Evolutionary conservation across 1,284 basidiomycete species (phyloP).

Genomic region (Athelia psychrophila): DNA sequence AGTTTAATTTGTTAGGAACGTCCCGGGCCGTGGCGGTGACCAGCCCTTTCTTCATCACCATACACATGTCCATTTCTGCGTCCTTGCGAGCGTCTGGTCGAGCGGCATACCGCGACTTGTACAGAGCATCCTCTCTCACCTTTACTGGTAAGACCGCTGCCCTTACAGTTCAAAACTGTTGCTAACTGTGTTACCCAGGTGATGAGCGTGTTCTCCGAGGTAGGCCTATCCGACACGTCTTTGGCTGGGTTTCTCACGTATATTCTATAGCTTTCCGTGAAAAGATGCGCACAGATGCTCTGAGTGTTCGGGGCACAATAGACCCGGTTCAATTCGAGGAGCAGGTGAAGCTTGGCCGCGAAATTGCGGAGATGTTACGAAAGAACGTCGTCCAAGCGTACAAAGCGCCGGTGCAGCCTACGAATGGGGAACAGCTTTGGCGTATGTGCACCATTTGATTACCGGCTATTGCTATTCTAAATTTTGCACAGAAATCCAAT

Average conservation of each 20-base stretch:
- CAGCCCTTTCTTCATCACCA: no score
- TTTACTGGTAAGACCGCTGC: constrained; percentile 51
- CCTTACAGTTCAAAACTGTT: background rate
- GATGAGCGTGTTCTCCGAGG: constrained; percentile 55
- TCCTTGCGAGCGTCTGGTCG: constrained; percentile 53
- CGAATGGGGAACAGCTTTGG: background rate
- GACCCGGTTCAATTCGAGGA: constrained; percentile 49
- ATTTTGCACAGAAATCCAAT: constrained; percentile 46
- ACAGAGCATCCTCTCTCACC: constrained; percentile 60
- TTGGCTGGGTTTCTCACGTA: constrained; percentile 5
- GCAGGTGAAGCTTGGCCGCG: constrained; percentile 52
- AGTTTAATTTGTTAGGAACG: no score
- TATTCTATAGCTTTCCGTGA: constrained; percentile 55
- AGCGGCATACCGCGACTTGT: constrained; percentile 67
- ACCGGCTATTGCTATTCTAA: constrained; percentile 1
- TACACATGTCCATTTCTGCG: constrained; percentile 41
- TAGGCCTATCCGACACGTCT: constrained; percentile 19
- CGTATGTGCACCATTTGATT: background rate
- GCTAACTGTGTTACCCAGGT: constrained; percentile 31
- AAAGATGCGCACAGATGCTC: constrained; percentile 57
- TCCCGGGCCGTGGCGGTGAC: background rate
- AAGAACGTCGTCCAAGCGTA: constrained; percentile 72
- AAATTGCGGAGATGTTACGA: constrained; percentile 64
- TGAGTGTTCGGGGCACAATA: constrained; percentile 37
- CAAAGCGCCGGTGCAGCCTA: constrained; percentile 36